These are phyloP conservation scores for Takakia lepidozioides DNA, from an alignment of 225 moss, liverwort and hornwort species.

Conservation along the genomic window DNA sequence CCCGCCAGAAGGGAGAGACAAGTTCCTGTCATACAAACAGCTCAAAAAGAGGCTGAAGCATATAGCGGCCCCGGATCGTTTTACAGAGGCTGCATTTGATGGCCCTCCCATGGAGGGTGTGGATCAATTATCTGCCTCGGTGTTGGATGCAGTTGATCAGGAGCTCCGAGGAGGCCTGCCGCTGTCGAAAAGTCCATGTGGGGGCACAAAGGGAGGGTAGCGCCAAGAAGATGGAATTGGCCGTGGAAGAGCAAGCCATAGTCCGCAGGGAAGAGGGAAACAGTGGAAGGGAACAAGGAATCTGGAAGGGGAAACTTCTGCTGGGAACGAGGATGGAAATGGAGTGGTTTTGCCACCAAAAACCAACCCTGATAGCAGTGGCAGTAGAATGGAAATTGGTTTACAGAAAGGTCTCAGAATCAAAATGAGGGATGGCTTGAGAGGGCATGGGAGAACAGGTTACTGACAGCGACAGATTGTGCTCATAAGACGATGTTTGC, in stretches of 20 bases:
- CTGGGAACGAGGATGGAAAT: background rate
- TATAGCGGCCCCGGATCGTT: conserved; percentile 28
- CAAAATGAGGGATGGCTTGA: conserved; percentile 7
- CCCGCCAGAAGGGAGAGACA: conserved; percentile 58
- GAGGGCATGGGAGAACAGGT: conserved; percentile 7
- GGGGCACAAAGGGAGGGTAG: conserved; percentile 3
- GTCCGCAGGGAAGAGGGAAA: background rate
- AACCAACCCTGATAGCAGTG: too few relatives aligned
- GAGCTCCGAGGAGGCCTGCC: conserved; percentile 28
- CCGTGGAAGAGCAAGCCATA: background rate
- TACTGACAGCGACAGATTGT: conserved; percentile 3
- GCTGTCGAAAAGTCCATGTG: conserved; percentile 13
- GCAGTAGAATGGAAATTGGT: background rate
- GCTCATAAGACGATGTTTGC: too few relatives aligned
- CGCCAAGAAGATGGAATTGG: background rate
- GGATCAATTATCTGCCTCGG: conserved; percentile 5
- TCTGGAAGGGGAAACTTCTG: conserved; percentile 11
- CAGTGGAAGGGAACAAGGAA: conserved; percentile 7
- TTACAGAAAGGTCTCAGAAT: too few relatives aligned
- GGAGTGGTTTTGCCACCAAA: background rate
- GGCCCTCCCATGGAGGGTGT: conserved; percentile 5
- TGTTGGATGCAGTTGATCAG: conserved; percentile 29
- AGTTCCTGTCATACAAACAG: conserved; percentile 52
- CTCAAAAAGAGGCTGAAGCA: conserved; percentile 49
- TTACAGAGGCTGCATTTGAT: conserved; percentile 41